Evolutionary conservation across 306 rosid genomes (phyloP), one percentile per base, ranked within the genome.

Genomic region (Malus orientalis): DNA sequence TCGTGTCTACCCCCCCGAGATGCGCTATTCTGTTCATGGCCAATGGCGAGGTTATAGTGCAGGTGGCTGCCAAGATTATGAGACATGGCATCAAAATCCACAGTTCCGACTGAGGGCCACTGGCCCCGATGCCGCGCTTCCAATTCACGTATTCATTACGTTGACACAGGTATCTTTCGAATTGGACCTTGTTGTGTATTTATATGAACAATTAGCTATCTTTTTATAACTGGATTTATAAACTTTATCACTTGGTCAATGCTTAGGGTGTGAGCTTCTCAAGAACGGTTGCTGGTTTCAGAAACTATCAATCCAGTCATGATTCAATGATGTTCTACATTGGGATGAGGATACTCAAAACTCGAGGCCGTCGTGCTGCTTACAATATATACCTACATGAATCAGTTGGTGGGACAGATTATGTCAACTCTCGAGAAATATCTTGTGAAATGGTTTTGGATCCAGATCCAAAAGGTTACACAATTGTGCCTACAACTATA

Each of bases 21-120:
- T 96, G 99, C 96, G 98, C 61, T 90, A 91, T 74, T 89, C 98
- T 47, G 98, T 92, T 42, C 96, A 96, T 81, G 95, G 97, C 59
- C 99, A 92, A 80, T 96, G 99, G 99, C 93, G 97, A 45, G 92
- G 99, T 57, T 92, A 88, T 80, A 92, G 96, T 89, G 99, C 99
- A 1, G 99, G 99, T 20, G 99, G 99, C 45, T 96, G 99, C 86
- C 99, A 96, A 87, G 99, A 96, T 82, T 96, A 92, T 45, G 99
- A 92, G 70, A 88, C 99, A 27, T 96, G 99, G 99, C 89, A 91
- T 82, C 97, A 96, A 86, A 96, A 96, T 89, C 99, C 99, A 72
- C 99, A 96, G 83, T 96, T 96, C 82, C 91, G 93, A 74, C 82
- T 96, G 82, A 86, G 91, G 78, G 98, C 98, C 70, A 89, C 93